Base-by-base conservation (phyloP, 1,284 basidiomycete genomes). In the Marasmius fiardii region DNA sequence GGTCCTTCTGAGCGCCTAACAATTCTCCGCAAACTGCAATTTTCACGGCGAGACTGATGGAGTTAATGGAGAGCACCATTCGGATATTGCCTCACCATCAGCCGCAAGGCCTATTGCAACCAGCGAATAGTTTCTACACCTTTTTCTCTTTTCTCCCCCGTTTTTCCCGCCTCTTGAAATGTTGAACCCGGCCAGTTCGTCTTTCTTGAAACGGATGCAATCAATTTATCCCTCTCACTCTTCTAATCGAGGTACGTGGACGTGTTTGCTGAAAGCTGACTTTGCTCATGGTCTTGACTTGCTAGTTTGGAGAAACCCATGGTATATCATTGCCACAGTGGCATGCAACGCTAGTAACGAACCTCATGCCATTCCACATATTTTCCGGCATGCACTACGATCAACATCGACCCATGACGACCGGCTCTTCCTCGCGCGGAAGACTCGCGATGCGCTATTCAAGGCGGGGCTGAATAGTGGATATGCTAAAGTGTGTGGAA, bases 261-360 rank as follows among this genome's bases (percentile, higher is more conserved):
- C 16, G 39, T 37, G 35, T 12, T 37, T n/a, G 12, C 12, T 11
- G 12, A 37, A n/a, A n/a, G 12, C 35, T 37, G 12, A 37, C 35
- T 20, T 41, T 41, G n/a, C 20, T 20, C 5, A 41, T 18, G 16
- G n/a, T 41, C 16, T 18, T 16, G 7, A 41, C 7, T 41, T 20
- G 20, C 24, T 16, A 49, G 47, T 49, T 12, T 49, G 47, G 47
- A 33, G 43, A 53, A 81, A 76, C 57, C 78, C 82, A 3, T 86
- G 83, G 83, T 82, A 78, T 57, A 71, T 84, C 41, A 68, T 83
- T 41, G 74, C 81, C 2, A 76, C 78, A 14, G 78, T 82, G 31
- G 72, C 79, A 1, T 83, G 81, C 65, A 76, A 74, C 59, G 78
- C 82, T 1, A 75, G 75, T 63, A 85, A 86, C 63, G 70, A 70